These are phyloP conservation scores for Parsonsia alboflavescens DNA, from an alignment of 257 asterid genomes.

Conservation along the genomic window DNA sequence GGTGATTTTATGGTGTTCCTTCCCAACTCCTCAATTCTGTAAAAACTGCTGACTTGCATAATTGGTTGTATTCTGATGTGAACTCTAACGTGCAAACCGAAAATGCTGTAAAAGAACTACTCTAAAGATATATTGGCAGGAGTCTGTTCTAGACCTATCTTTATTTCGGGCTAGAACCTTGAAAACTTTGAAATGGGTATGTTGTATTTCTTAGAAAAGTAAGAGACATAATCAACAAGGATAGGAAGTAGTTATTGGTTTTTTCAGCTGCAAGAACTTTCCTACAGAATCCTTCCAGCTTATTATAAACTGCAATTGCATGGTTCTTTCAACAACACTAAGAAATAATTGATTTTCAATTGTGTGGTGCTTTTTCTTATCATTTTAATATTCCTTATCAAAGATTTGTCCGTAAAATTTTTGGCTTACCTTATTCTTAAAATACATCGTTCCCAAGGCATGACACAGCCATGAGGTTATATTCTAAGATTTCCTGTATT, in stretches of 20 bases:
- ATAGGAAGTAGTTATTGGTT: neutral
- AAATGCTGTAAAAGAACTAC: neutral
- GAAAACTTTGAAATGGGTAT: neutral
- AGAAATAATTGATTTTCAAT: neutral
- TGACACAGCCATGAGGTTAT: neutral
- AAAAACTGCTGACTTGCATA: neutral
- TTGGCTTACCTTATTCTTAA: neutral
- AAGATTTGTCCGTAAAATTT: neutral
- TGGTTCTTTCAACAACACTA: no score
- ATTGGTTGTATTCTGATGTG: neutral
- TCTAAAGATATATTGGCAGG: neutral
- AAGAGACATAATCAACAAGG: neutral
- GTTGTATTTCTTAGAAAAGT: neutral
- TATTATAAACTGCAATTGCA: neutral
- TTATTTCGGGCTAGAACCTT: neutral
- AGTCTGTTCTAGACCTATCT: neutral
- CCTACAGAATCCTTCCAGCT: neutral
- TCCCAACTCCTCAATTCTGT: neutral
- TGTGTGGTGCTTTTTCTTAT: neutral
- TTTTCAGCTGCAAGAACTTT: neutral
- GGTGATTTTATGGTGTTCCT: slow-evolving; percentile 39
- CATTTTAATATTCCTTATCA: neutral
- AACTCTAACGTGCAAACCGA: neutral
- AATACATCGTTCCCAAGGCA: neutral
- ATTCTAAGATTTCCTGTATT: slow-evolving; percentile 17